Conservation (phyloP, 208 protist species). For the Wallacemonas sp. region DNA sequence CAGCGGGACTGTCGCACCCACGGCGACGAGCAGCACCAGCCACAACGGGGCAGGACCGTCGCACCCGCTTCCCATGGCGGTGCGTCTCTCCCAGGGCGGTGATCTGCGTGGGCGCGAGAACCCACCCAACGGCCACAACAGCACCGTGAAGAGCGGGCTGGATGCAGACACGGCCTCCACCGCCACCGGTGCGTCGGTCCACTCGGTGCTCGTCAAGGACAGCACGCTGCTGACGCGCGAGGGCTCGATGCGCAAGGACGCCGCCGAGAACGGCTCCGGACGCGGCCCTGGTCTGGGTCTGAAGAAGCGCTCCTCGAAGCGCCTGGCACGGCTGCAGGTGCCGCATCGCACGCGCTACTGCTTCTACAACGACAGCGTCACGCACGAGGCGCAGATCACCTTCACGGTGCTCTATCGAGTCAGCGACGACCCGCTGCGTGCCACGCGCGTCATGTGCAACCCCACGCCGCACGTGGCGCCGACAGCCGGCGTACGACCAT, state of each 20-base stretch:
- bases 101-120: neutral
- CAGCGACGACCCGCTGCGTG: neutral
- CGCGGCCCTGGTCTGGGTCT: neutral
- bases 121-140: neutral
- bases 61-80: neutral
- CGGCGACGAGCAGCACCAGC: no score
- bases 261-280: neutral
- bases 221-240: slow-evolving; percentile 22
- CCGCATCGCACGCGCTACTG: slow-evolving; percentile 38
- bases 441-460: slow-evolving; percentile 25
- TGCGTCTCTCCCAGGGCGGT: neutral
- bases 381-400: slow-evolving; percentile 49
- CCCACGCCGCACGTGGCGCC: slow-evolving; percentile 23
- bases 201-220: slow-evolving; percentile 33
- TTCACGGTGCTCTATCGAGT: slow-evolving; percentile 19
- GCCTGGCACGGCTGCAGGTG: slow-evolving; percentile 21
- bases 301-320: slow-evolving; percentile 24
- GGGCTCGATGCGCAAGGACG: slow-evolving; percentile 3
- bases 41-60: neutral
- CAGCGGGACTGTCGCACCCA: no score
- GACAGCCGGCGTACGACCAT: neutral
- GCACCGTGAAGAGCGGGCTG: no score
- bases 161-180: neutral
- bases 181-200: neutral
- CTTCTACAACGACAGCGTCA: slow-evolving; percentile 65